phyloP scores from a whole-genome alignment of 2,329 filamentous ascomycete genomes.

The Aspergillus calidoustus region DNA sequence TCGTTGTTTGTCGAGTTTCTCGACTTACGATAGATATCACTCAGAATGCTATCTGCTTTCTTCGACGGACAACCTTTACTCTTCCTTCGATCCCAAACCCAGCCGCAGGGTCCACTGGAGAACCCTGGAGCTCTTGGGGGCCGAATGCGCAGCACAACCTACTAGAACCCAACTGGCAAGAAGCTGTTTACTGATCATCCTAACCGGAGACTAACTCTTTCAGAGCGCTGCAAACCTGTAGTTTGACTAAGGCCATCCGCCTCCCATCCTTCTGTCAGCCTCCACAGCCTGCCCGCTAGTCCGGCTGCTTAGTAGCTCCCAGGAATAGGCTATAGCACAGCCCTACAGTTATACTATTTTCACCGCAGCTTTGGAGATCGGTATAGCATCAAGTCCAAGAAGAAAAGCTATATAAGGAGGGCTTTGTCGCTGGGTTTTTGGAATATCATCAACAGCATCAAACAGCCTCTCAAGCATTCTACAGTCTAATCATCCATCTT shows the following conservation, averaged over 20 bases:
- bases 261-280: background rate
- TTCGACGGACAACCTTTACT: no score
- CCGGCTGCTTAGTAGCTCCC: background rate
- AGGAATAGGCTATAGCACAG: background rate
- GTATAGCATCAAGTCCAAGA: background rate
- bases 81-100: no score
- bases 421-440: background rate
- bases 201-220: background rate
- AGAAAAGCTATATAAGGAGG: background rate
- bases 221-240: background rate
- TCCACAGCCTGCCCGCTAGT: background rate
- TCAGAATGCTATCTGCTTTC: background rate
- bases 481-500: background rate
- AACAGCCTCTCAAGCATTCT: background rate
- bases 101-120: background rate
- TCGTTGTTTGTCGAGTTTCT: background rate
- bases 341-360: background rate
- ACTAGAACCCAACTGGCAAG: background rate
- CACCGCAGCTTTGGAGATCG: background rate
- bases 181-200: background rate
- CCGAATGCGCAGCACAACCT: background rate
- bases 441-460: background rate
- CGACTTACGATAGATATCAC: background rate
- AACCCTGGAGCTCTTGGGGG: background rate
- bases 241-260: background rate